These are phyloP conservation scores for Celoporthe dispersa DNA, from an alignment of 2,329 filamentous ascomycete species.

Conservation along the genomic window DNA sequence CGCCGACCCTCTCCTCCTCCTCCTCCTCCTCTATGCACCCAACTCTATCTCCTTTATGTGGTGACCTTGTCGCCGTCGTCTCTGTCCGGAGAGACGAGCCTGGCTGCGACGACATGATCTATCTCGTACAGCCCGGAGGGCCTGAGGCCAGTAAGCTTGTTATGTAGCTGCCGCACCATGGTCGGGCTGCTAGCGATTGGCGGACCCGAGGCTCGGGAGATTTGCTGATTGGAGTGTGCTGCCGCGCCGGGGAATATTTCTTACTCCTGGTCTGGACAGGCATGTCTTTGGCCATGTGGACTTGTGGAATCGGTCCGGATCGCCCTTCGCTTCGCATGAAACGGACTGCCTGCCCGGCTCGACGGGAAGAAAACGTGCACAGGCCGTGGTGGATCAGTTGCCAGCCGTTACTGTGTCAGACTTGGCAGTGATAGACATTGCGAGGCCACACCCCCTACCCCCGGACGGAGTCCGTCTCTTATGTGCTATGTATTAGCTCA, in stretches of 20 bases:
- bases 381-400: constrained; percentile 3
- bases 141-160: constrained; percentile 15
- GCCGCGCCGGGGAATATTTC: constrained; percentile 28
- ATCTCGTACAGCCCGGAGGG: constrained; percentile 4
- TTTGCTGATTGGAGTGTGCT: constrained; percentile 26
- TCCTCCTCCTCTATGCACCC: background rate
- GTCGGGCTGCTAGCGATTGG: constrained; percentile 28
- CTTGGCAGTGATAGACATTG: background rate
- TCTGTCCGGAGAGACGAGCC: no score
- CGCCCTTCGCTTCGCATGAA: constrained; percentile 26
- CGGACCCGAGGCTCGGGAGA: constrained; percentile 27
- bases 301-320: constrained; percentile 29
- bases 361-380: background rate
- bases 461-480: background rate
- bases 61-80: background rate
- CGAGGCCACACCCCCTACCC: background rate
- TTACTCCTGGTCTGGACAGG: constrained; percentile 25
- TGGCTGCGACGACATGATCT: background rate
- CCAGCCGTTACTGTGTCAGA: background rate
- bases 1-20: no score
- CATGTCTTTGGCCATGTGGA: constrained; percentile 28
- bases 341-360: constrained; percentile 21
- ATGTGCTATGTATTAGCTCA: background rate
- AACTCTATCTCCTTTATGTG: background rate
- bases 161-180: constrained; percentile 16